Evolutionary conservation across 2,329 filamentous ascomycete genomes (phyloP).

Genomic region (Cladosporium sp.): DNA sequence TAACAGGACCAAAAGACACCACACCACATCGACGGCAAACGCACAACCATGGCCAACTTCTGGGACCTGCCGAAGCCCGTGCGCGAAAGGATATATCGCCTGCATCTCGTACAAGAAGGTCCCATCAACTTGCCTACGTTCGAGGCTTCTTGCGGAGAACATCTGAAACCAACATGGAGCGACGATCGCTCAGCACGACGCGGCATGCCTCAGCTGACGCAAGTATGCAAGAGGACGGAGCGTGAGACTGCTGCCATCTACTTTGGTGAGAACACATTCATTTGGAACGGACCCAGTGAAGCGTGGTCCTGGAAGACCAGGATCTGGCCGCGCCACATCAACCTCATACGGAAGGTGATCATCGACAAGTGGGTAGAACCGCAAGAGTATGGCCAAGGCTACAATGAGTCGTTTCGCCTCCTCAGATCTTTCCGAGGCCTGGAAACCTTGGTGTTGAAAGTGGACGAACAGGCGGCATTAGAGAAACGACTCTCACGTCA

Average conservation of each 20-base stretch:
- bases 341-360: not conserved
- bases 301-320: not conserved
- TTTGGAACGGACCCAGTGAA: not conserved
- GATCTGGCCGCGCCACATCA: not conserved
- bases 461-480: not conserved
- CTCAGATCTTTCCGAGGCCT: not conserved
- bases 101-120: slow-evolving; percentile 20
- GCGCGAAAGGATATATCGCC: slow-evolving; percentile 24
- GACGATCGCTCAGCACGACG: not conserved
- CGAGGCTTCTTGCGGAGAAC: not conserved
- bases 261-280: slow-evolving; percentile 17
- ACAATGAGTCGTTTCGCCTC: not conserved
- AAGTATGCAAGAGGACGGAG: slow-evolving; percentile 15
- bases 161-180: not conserved
- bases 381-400: not conserved
- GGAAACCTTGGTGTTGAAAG: not conserved
- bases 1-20: not conserved
- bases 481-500: not conserved
- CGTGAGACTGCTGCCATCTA: slow-evolving; percentile 22
- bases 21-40: too few species aligned
- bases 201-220: slow-evolving; percentile 16
- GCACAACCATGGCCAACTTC: slow-evolving; percentile 23
- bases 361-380: not conserved
- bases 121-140: slow-evolving; percentile 9
- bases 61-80: slow-evolving; percentile 22